phyloP scores from a whole-genome alignment of 2,329 filamentous ascomycete genomes.

The Trichophyton schoenleinii region DNA sequence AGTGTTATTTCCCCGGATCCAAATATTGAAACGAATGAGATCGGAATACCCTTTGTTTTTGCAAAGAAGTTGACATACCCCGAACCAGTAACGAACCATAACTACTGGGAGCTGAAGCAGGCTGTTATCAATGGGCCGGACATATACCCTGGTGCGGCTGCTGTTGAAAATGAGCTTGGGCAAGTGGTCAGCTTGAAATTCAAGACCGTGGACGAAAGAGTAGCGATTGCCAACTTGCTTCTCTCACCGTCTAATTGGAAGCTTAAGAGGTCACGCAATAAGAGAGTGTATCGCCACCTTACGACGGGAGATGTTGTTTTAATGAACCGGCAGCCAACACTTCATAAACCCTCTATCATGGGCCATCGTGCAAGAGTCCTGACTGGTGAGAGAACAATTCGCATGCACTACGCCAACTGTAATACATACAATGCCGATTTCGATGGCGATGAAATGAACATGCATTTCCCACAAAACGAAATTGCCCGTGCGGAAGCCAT shows the following conservation, averaged over 20 bases:
- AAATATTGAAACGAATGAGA: slow-evolving; percentile 98
- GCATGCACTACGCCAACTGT: slow-evolving; percentile 99
- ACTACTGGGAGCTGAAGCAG: slow-evolving; percentile 89
- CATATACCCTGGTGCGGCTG: slow-evolving; percentile 85
- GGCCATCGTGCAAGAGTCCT: slow-evolving; percentile 85
- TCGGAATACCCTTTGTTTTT: slow-evolving; percentile 96
- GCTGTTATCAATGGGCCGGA: slow-evolving; percentile 90
- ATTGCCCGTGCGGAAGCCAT: slow-evolving; percentile 84
- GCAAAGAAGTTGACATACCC: slow-evolving; percentile 92
- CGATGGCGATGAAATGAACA: slow-evolving; percentile 99
- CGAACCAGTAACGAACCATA: slow-evolving; percentile 92
- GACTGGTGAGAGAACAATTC: slow-evolving; percentile 89
- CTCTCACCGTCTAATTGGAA: slow-evolving; percentile 69
- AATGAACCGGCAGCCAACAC: slow-evolving; percentile 96
- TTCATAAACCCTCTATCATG: slow-evolving; percentile 99
- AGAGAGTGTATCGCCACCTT: slow-evolving; percentile 92
- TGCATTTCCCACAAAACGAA: slow-evolving; percentile 98
- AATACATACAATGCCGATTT: slow-evolving; percentile 99
- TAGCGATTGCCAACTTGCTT: slow-evolving; percentile 83
- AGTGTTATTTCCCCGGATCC: slow-evolving; percentile 97
- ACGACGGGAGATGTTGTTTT: slow-evolving; percentile 94
- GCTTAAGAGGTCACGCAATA: slow-evolving; percentile 66
- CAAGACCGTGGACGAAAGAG: slow-evolving; percentile 77
- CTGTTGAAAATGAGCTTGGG: slow-evolving; percentile 91
- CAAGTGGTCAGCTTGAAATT: slow-evolving; percentile 77